A percentile compares a stretch with the other conserved stretches of the same genome.
Evolutionary conservation across 352 stramenopile genomes (phyloP).

Genomic region (Phytophthora megakarya): DNA sequence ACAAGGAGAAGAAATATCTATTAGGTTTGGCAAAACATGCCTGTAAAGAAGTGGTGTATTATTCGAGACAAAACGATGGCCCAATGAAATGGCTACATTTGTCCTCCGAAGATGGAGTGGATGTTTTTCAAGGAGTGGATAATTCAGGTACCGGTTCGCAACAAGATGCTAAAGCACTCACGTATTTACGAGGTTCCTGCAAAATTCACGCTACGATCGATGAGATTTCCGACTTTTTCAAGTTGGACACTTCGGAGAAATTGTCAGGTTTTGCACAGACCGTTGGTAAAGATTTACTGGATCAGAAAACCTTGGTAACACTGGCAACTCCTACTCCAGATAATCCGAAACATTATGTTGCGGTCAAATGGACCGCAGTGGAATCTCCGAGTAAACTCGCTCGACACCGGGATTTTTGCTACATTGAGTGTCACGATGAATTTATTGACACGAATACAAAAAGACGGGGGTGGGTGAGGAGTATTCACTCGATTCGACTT

Average conservation of each 20-base stretch:
- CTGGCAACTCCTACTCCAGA: conserved; percentile 63
- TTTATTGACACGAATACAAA: conserved; percentile 79
- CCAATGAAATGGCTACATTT: conserved; percentile 84
- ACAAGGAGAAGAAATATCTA: conserved; percentile 71
- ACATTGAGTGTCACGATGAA: conserved; percentile 85
- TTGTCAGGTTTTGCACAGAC: conserved; percentile 70
- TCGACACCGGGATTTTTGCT: conserved; percentile 83
- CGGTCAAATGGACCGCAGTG: conserved; percentile 81
- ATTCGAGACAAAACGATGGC: conserved; percentile 64
- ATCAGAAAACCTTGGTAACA: conserved; percentile 78
- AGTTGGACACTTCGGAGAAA: conserved; percentile 74
- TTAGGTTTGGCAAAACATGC: conserved; percentile 72
- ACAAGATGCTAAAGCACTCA: conserved; percentile 47
- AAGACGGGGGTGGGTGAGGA: conserved; percentile 76
- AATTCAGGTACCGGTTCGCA: conserved; percentile 25
- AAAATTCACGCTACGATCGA: conserved; percentile 80
- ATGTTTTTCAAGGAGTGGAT: conserved; percentile 79
- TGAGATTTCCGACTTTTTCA: conserved; percentile 83
- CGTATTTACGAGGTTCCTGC: conserved; percentile 69
- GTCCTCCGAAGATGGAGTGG: conserved; percentile 67
- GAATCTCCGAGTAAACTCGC: conserved; percentile 78
- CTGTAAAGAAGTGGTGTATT: conserved; percentile 88
- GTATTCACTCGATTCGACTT: conserved; percentile 79
- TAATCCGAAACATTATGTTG: conserved; percentile 86
- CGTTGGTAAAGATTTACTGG: conserved; percentile 76